phyloP scores from a whole-genome alignment of 1,284 basidiomycete species.

The Pseudozyma pruni region DNA sequence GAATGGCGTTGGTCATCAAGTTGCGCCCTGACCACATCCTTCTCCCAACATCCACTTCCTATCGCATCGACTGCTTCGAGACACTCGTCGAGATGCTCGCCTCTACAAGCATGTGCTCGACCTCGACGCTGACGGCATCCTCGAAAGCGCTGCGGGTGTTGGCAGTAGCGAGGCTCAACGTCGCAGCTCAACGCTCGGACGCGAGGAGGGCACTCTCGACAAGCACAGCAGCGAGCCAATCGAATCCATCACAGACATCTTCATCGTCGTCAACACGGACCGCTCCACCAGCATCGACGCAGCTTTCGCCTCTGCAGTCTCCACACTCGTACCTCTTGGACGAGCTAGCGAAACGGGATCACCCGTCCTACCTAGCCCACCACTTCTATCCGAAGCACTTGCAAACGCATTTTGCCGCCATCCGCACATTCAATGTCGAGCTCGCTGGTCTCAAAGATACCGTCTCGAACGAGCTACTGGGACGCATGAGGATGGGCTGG shows the following conservation, averaged over 20 bases:
- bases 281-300: conserved; percentile 32
- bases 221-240: neutral
- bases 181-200: neutral
- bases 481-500: conserved; percentile 64
- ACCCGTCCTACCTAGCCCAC: conserved; percentile 60
- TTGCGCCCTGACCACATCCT: conserved; percentile 9
- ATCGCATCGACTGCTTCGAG: too few relatives aligned
- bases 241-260: neutral
- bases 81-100: conserved; percentile 9
- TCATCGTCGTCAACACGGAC: conserved; percentile 7
- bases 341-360: conserved; percentile 49
- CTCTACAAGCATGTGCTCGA: conserved; percentile 4
- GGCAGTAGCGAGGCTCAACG: neutral
- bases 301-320: conserved; percentile 41
- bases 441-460: conserved; percentile 59
- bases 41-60: neutral
- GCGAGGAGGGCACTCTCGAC: neutral
- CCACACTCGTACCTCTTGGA: conserved; percentile 31
- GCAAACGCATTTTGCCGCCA: conserved; percentile 62
- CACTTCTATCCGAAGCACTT: conserved; percentile 58
- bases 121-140: conserved; percentile 2
- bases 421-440: conserved; percentile 64
- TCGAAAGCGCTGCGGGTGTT: neutral
- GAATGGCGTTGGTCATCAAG: conserved; percentile 20
- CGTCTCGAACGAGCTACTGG: conserved; percentile 64